Evolutionary conservation across 768 basidiomycete genomes (phyloP).

Genomic region (Gyrodon lividus): DNA sequence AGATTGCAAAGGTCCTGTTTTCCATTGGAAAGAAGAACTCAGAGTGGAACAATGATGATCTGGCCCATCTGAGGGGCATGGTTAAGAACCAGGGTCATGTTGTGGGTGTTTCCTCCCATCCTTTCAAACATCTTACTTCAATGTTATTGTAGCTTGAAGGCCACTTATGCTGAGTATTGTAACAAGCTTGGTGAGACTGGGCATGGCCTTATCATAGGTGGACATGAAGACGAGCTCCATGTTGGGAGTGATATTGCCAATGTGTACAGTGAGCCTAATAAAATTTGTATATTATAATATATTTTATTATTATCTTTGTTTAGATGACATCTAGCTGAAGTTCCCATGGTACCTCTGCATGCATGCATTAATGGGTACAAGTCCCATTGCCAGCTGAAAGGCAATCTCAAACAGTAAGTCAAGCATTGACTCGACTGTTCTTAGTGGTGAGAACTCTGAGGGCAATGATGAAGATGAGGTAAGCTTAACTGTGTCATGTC

Average conservation of each 20-base stretch:
- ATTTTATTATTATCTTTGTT: not conserved
- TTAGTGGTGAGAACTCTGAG: not conserved
- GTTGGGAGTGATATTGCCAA: constrained; percentile 5
- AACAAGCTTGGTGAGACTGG: too few species aligned
- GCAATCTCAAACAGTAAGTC: too few species aligned
- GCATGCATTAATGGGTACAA: constrained; percentile 19
- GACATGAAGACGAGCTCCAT: constrained; percentile 1
- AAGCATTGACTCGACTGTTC: constrained; percentile 9
- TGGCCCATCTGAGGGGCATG: not conserved
- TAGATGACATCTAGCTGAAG: constrained; percentile 20
- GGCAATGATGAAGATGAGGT: not conserved
- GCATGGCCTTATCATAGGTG: constrained; percentile 4
- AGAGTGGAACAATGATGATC: constrained; percentile 2
- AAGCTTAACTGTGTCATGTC: not conserved
- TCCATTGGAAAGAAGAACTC: too few species aligned
- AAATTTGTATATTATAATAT: not conserved
- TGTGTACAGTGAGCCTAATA: constrained; percentile 8
- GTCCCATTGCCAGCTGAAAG: constrained; percentile 13
- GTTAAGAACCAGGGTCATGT: constrained; percentile 4
- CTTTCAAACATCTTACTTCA: not conserved
- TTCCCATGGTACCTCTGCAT: constrained; percentile 29
- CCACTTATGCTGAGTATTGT: not conserved
- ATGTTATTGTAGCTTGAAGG: constrained; percentile 1
- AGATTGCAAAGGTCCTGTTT: too few species aligned
- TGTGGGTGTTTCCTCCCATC: not conserved